These are phyloP conservation scores for Lotmaria passim DNA, from an alignment of 208 protist genomes.

Conservation along the genomic window DNA sequence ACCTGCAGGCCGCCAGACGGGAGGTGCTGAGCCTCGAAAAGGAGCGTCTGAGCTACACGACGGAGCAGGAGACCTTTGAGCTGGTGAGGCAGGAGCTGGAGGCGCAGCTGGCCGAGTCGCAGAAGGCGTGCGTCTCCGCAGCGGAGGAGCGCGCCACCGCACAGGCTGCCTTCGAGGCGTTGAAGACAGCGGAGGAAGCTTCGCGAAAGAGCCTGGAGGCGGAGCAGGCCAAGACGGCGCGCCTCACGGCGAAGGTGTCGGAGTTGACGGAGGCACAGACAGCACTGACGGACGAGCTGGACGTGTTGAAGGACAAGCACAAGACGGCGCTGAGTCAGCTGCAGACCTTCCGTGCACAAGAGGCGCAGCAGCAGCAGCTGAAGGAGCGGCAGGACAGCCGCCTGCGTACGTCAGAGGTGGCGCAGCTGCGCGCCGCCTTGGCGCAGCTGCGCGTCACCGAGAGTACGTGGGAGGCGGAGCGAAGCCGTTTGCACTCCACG, in stretches of 20 bases:
- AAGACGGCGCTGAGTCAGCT: constrained; percentile 17
- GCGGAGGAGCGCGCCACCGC: constrained; percentile 1
- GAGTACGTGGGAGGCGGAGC: constrained; percentile 26
- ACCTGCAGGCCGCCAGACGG: constrained; percentile 25
- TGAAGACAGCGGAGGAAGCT: constrained; percentile 18
- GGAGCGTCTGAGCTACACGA: constrained; percentile 31
- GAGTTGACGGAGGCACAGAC: constrained; percentile 24
- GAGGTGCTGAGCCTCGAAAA: constrained; percentile 38
- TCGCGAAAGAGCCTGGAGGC: constrained; percentile 21
- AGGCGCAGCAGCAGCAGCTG: constrained; percentile 21
- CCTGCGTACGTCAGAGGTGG: constrained; percentile 4
- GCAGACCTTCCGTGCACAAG: constrained; percentile 13
- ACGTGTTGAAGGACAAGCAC: constrained; percentile 21
- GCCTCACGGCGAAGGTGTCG: constrained; percentile 34
- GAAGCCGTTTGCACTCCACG: not conserved
- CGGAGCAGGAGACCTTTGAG: constrained; percentile 21
- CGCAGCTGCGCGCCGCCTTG: constrained; percentile 25
- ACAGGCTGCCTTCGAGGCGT: constrained; percentile 19
- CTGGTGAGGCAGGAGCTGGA: constrained; percentile 35
- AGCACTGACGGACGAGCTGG: constrained; percentile 16
- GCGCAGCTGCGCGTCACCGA: constrained; percentile 15
- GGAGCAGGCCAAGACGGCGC: constrained; percentile 30
- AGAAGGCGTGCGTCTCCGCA: constrained; percentile 3
- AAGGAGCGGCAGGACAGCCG: constrained; percentile 19
- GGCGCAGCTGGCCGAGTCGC: constrained; percentile 21